These are phyloP conservation scores for Glaciozyma martinii DNA, from an alignment of 768 basidiomycete genomes.

Conservation along the genomic window DNA sequence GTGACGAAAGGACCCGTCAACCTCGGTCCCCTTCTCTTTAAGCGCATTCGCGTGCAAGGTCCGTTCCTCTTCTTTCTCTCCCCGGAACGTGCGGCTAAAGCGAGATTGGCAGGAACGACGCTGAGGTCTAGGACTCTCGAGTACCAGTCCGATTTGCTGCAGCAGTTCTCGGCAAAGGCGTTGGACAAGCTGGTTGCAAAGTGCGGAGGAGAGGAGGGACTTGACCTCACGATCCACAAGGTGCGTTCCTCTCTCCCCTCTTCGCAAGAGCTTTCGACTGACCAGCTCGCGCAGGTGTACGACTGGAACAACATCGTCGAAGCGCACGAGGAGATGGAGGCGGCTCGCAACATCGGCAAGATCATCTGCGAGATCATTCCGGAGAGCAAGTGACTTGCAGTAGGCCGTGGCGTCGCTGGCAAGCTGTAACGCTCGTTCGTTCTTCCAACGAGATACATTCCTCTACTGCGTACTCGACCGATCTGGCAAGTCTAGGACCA, in stretches of 20 bases:
- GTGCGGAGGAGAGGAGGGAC: constrained; percentile 13
- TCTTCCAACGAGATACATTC: no score
- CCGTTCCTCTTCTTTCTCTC: neutral
- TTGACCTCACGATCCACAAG: constrained; percentile 61
- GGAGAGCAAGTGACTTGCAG: neutral
- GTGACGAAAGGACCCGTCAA: constrained; percentile 35
- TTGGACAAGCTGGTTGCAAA: constrained; percentile 29
- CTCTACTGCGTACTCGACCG: no score
- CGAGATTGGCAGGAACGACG: constrained; percentile 54
- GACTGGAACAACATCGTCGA: constrained; percentile 67
- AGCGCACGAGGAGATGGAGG: constrained; percentile 78
- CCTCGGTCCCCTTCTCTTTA: constrained; percentile 62
- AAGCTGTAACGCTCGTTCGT: no score
- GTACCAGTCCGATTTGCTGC: constrained; percentile 63
- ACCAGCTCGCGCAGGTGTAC: constrained; percentile 51
- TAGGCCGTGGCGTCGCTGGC: no score
- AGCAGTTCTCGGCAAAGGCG: constrained; percentile 33
- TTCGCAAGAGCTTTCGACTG: neutral
- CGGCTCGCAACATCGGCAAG: constrained; percentile 53
- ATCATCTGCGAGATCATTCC: constrained; percentile 39
- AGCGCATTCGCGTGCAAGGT: constrained; percentile 69
- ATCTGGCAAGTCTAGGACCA: neutral
- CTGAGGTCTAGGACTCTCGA: constrained; percentile 61
- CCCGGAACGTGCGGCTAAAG: neutral
- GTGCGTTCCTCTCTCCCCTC: constrained; percentile 40